Evolutionary conservation across 2,329 filamentous ascomycete species (phyloP), one percentile per base, ranked within the genome.

Genomic region (Colletotrichum karsti): DNA sequence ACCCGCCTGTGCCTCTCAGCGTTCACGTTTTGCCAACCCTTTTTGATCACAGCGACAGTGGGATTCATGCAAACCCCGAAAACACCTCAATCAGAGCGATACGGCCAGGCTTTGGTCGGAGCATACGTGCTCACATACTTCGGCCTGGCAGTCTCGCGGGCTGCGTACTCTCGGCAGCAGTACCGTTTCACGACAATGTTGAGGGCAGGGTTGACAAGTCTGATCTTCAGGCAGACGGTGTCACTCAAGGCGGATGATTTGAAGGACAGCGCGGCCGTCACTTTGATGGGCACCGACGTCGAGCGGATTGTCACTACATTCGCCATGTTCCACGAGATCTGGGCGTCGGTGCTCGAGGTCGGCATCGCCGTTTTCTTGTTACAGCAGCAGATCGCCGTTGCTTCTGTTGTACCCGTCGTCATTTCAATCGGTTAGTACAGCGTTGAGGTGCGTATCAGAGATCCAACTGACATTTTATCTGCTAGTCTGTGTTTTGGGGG

Each of bases 391-490:
- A 75, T 86, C 2, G 72, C 75, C 61, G 70, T 83, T 79, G 81
- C 79, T 1, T 81, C 80, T 63, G 70, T 80, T 1, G 72, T 81
- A 24, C 80, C 85, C 50, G 77, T 86, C n/a, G 80, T 72, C 2
- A 70, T 87, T 42, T 82, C 82, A 0, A 80, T 84, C 22, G 83
- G 78, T 68, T 75, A 84, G 7, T 55, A 13, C 20, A 9, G n/a
- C 1, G 15, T 5, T 5, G 39, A 20, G n/a, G 12, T 7, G 0
- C 4, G 7, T 42, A 15, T 20, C 39, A 12, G 12, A 18, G 20
- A n/a, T 22, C 4, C 26, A 13, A 24, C 24, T 48, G n/a, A 13
- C n/a, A 3, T 24, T 24, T 37, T 5, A 73, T 83, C 1, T 8
- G 9, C 30, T 81, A 74, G 33, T 72, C 4, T 76, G 78, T 75